Evolutionary conservation across 2,329 filamentous ascomycete species (phyloP), one percentile per base, ranked within the genome.

Genomic region (Botryosphaeria agaves): DNA sequence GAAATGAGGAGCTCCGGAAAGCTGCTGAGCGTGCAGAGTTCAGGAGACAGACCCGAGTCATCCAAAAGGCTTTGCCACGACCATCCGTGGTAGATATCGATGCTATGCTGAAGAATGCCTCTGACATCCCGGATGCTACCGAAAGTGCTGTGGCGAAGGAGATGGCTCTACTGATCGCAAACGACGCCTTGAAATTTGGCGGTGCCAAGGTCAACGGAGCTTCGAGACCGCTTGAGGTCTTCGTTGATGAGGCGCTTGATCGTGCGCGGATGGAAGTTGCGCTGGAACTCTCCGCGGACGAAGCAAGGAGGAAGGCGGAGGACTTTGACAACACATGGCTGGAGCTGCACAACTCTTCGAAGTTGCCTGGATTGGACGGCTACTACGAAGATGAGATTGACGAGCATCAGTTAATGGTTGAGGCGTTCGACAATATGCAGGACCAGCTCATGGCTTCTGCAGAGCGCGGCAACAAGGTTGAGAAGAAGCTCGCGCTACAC

Each of bases 401-500:
- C 32, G 72, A 81, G 40, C 56, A 62, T 28, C 63, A 66, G 40
- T 65, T 71, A 17, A 72, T 87, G 60, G 65, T 66, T 18, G 60
- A 71, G 41, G 73, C 80, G 2, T 89, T 93, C 39, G 74, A 89
- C 38, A 66, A 65, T 27, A 68, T 84, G 2, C 79, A 89, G 53
- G 69, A 80, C 28, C 63, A 68, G 5, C 78, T 93, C 37, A 66
- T 80, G 41, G 60, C 67, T 3, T 72, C 74, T 0, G 89, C 85
- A 3, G 76, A 87, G 42, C 69, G 76, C 34, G 81, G 80, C 32
- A 82, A 83, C 48, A 91, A 87, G 53, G 61, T 92, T 1, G 85
- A 95, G 56, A 93, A 93, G 68, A 94, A 89, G 55, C 69, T 98
- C n/a, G 64, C 66, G 0, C 64, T 92, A 32, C 76, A 89, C 44